Evolutionary conservation across 305 asterid species (phyloP), one percentile per base, ranked within the genome.

Genomic region (Nicotiana rustica): DNA sequence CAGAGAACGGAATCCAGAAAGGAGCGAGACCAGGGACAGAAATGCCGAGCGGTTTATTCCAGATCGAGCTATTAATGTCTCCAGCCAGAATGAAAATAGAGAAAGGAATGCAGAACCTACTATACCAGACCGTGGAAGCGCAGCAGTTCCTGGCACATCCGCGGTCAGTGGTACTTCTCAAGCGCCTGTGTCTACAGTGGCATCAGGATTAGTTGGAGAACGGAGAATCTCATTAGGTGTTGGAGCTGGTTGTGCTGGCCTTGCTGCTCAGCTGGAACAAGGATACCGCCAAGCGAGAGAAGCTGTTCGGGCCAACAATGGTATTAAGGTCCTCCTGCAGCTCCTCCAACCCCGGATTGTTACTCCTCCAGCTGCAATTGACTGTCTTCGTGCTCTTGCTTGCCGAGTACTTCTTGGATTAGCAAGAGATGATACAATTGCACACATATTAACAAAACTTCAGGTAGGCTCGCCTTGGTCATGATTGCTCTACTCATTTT

Each of bases 401-500:
- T 97, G 99, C 89, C 95, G 99, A 84, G 99, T 95, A 85, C 94
- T 97, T 84, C 99, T 97, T 86, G 99, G 99, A 81, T 91, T 97
- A 87, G 99, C 99, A 49, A 97, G 99, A 89, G 99, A 97, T 83
- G 97, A 97, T 86, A 88, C 98, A 38, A 97, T 97, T 85, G 99
- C 99, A 33, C 99, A 94, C 77, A 97, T 97, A 88, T 82, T 97
- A 85, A 95, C 98, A 55, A 97, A 95, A 88, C 99, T 97, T 89
- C 99, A 97, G 97, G 99, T 97, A 73, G 67, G 80, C 36, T 76
- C 66, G 44, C 21, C 81, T 59, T 33, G 13, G 18, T 57, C 38
- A 61, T 66, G 8, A 38, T 36, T 70, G 4, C 60, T 83, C 4
- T 62, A 6, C 62, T 31, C 4, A 18, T 19, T 29, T 70, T 70